Base-by-base conservation (phyloP, 371 early-diverging fungal genomes). In the Rhizopus sp. region DNA sequence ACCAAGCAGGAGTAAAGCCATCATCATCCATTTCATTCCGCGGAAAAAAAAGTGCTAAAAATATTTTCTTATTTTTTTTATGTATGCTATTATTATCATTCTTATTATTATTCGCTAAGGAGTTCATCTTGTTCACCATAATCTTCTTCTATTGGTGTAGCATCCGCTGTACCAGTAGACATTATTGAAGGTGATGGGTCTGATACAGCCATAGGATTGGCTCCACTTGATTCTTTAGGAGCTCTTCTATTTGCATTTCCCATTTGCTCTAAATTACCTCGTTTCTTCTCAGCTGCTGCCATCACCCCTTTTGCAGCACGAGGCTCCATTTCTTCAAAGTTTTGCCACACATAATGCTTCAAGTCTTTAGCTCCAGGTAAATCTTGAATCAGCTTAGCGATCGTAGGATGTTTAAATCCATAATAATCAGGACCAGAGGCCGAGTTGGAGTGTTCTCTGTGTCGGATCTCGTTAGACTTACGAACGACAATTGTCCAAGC, bases 381-480 rank as follows among this genome's bases (percentile, higher is more conserved):
- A 50, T 92, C 94, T 71, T 96, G 95, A 39, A 96, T 91, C 72
- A 93, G 72, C 60, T 88, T 92, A 9, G 89, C 86, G 50, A 96
- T 90, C 3, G 93, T 91, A 3, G 94, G 92, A 45, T 93, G 89
- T 35, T 94, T 85, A 57, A 95, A 90, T 0, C 95, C 96, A 72
- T 89, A 95, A 64, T 89, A 93, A 62, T 96, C 96, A 1, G 95
- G 95, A 3, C 96, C 96, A 8, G 88, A 88, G 1, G 91, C 91
- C 10, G 91, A 89, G 42, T 90, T 91, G 31, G 89, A 87, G 59
- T 88, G 89, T 33, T 88, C 89, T 3, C 88, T 79, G 40, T 89
- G 84, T 17, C 93, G 86, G 55, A 96, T 83, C 37, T 83, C 81
- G 50, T 91, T 89, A 4, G 93, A 87, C 5, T 82, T 70, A 55